phyloP scores from a whole-genome alignment of 441 rosid genomes.

The Biscutella laevigata region DNA sequence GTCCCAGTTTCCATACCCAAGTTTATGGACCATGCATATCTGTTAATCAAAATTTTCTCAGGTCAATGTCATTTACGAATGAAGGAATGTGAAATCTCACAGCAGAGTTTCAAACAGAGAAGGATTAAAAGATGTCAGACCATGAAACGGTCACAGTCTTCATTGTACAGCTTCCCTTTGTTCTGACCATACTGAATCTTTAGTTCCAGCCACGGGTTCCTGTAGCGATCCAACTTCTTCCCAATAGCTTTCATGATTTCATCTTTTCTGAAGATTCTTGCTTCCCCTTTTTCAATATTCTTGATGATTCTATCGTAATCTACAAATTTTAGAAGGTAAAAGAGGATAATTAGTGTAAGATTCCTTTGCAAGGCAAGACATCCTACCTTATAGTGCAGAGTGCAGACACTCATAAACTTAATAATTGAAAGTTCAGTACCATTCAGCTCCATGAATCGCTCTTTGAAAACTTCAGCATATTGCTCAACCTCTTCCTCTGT shows the following conservation, averaged over 20 bases:
- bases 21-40: conserved; percentile 98
- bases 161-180: conserved; percentile 94
- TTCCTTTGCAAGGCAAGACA: background rate
- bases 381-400: background rate
- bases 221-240: conserved; percentile 94
- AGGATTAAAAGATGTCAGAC: conserved; percentile 27
- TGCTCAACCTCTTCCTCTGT: conserved; percentile 89
- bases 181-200: conserved; percentile 99
- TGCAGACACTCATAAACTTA: background rate
- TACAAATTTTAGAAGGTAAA: conserved; percentile 19
- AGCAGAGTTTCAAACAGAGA: background rate
- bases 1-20: conserved; percentile 99
- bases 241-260: conserved; percentile 99
- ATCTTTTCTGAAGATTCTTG: conserved; percentile 87
- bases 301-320: conserved; percentile 95
- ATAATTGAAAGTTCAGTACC: conserved; percentile 34
- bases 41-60: conserved; percentile 22
- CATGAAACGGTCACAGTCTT: conserved; percentile 99
- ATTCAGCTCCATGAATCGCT: conserved; percentile 83
- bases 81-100: background rate
- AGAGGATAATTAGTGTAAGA: background rate
- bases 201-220: conserved; percentile 95
- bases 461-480: conserved; percentile 81
- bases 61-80: background rate
- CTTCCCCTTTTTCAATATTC: conserved; percentile 98